Conservation (phyloP, 805 yeast genomes). For the Phaffomyces thermotolerans region DNA sequence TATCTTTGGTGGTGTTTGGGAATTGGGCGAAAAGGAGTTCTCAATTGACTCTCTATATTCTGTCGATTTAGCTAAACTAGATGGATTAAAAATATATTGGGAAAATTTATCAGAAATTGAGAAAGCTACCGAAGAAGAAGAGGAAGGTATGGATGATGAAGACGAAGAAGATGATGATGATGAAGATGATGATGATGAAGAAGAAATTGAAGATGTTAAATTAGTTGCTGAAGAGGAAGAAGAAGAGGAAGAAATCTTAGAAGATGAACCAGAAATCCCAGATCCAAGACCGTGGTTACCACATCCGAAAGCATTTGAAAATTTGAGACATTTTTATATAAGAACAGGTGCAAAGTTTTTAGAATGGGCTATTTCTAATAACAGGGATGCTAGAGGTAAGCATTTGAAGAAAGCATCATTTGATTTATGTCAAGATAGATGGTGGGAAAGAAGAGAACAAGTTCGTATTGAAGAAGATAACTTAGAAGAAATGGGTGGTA, state of each 20-base stretch:
- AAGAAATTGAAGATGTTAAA: constrained; percentile 33
- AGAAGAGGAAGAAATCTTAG: constrained; percentile 60
- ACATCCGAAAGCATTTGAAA: constrained; percentile 91
- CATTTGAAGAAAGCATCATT: constrained; percentile 83
- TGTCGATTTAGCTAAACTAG: constrained; percentile 76
- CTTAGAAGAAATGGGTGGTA: constrained; percentile 85
- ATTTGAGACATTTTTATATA: constrained; percentile 72
- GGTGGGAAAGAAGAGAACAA: constrained; percentile 98
- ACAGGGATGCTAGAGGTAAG: constrained; percentile 82
- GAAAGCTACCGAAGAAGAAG: constrained; percentile 44
- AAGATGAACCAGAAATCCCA: constrained; percentile 63
- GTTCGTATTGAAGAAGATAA: constrained; percentile 83
- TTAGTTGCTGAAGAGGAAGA: constrained; percentile 37
- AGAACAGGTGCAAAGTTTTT: constrained; percentile 83
- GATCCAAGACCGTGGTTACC: constrained; percentile 96
- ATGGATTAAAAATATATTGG: constrained; percentile 86
- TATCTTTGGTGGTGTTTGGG: constrained; percentile 89
- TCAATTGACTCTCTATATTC: constrained; percentile 80
- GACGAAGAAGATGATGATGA: constrained; percentile 65
- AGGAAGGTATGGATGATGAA: constrained; percentile 59
- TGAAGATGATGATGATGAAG: constrained; percentile 43
- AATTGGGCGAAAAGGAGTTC: constrained; percentile 79
- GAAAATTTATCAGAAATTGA: constrained; percentile 63
- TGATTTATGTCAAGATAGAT: constrained; percentile 86
- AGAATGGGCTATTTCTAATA: constrained; percentile 88